Evolutionary conservation across 768 basidiomycete species (phyloP).

Genomic region (Gloeostereum incarnatum): DNA sequence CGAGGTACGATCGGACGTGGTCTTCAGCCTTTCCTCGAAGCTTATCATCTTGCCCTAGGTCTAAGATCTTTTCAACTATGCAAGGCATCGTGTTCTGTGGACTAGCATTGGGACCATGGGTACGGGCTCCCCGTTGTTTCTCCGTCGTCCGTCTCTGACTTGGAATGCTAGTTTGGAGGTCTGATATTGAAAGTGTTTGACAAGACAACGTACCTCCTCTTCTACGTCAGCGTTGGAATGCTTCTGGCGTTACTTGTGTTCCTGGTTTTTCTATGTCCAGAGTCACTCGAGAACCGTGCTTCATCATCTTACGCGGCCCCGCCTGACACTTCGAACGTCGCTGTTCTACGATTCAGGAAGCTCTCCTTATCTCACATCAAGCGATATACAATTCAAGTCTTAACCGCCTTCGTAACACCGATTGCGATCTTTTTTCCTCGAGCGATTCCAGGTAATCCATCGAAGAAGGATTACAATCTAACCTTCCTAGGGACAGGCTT

Average conservation of each 20-base stretch:
- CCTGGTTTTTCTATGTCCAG: conserved; percentile 39
- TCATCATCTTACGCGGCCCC: conserved; percentile 6
- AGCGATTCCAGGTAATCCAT: conserved; percentile 21
- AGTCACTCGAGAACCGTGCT: conserved; percentile 30
- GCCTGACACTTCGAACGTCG: conserved; percentile 12
- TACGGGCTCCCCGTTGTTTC: conserved; percentile 23
- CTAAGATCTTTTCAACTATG: conserved; percentile 51
- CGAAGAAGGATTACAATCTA: conserved; percentile 63
- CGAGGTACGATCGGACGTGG: conserved; percentile 20
- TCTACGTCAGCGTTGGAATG: conserved; percentile 32
- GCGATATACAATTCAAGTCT: conserved; percentile 17
- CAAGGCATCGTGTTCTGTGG: conserved; percentile 74
- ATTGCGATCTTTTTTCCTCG: conserved; percentile 63
- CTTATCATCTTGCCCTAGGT: conserved; percentile 16
- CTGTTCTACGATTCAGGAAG: conserved; percentile 17
- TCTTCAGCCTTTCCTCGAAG: neutral
- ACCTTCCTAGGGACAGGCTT: conserved; percentile 55
- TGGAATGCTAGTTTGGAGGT: conserved; percentile 28
- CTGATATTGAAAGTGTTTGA: conserved; percentile 52
- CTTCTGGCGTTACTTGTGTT: conserved; percentile 27
- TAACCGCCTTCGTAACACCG: conserved; percentile 47
- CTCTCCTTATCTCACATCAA: conserved; percentile 19
- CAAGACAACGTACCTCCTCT: conserved; percentile 40
- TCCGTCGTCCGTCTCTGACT: neutral
- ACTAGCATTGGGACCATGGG: conserved; percentile 68